These are phyloP conservation scores for Polychytrium aggregatum DNA, from an alignment of 192 early-diverging fungal genomes.

Conservation along the genomic window DNA sequence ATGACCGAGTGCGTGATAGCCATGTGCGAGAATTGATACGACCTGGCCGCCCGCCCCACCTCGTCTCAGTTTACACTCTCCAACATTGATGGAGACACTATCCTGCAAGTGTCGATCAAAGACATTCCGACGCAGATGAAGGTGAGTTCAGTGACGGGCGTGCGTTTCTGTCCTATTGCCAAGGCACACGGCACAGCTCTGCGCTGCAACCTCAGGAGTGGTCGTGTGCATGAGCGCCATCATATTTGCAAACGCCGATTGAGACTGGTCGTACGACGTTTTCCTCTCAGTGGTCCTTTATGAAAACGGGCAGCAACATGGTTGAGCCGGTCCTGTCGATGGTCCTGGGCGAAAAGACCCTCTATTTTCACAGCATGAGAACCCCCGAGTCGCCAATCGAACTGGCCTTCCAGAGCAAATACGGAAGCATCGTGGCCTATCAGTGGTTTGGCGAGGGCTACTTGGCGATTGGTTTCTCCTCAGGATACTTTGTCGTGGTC, in stretches of 20 bases:
- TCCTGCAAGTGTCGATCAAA: slow-evolving; percentile 26
- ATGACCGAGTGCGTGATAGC: too few relatives aligned
- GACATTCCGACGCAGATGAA: slow-evolving; percentile 35
- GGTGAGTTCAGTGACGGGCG: slow-evolving; percentile 5
- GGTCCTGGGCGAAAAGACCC: slow-evolving; percentile 22
- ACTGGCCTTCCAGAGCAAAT: slow-evolving; percentile 35
- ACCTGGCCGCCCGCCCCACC: too few relatives aligned
- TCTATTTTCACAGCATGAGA: slow-evolving; percentile 31
- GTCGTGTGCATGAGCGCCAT: background rate
- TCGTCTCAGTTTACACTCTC: slow-evolving; percentile 30
- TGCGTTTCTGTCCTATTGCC: background rate
- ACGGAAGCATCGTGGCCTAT: slow-evolving; percentile 32
- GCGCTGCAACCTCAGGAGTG: background rate
- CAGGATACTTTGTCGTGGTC: slow-evolving; percentile 36
- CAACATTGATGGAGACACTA: slow-evolving; percentile 35
- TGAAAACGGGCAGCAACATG: slow-evolving; percentile 6
- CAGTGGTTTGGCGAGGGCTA: slow-evolving; percentile 37
- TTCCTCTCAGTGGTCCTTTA: slow-evolving; percentile 14
- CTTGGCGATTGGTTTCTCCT: slow-evolving; percentile 32
- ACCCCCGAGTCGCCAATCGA: slow-evolving; percentile 30
- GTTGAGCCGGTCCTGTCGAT: slow-evolving; percentile 22
- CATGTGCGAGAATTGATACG: too few relatives aligned
- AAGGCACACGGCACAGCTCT: background rate
- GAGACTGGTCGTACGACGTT: background rate
- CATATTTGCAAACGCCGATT: too few relatives aligned